Evolutionary conservation across 1,139 yeast species (phyloP), one percentile per base, ranked within the genome.

Genomic region (Diutina siamensis): DNA sequence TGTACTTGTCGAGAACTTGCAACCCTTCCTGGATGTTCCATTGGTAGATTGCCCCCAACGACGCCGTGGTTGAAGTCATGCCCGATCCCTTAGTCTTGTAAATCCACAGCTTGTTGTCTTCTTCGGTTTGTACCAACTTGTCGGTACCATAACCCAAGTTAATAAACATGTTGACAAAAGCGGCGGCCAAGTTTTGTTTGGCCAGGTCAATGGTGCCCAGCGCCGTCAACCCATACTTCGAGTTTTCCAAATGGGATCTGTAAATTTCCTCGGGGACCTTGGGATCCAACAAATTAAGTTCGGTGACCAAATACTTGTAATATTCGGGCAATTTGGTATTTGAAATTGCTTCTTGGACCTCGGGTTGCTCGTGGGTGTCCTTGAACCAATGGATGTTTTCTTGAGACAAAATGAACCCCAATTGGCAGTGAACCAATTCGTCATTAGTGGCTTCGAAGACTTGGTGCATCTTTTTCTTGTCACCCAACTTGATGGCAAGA

Each of bases 201-300:
- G 97, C 96, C 40, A 96, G 85, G 62, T 88, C 97, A 53, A 88
- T 71, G n/a, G 83, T 76, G 2, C 83, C 75, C 31, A 78, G 71
- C 32, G 83, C 72, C 15, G 77, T 74, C 48, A 68, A 59, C 8
- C 83, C 79, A 49, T 74, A 72, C 49, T 74, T 69, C 18, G 84
- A 68, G 52, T 73, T 78, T 58, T 89, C 97, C 55, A 89, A 71
- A 60, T 92, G 96, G 31, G 89, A 80, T 62, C 89, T 89, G 67
- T 88, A 89, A 50, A 92, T 78, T 64, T 94, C 98, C 65, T 89
- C 97, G 10, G 98, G 98, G 17, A 84, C 84, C 63, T 86, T 86
- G 46, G 97, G 95, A 46, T 84, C 92, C 54, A 84, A 71, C 55
- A 92, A 71, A 59, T 92, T 92, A 59, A 92, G 76, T 63, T 92